Base-by-base conservation (phyloP, 2,329 filamentous ascomycete species). In the Hymenoscyphus fructigenus region DNA sequence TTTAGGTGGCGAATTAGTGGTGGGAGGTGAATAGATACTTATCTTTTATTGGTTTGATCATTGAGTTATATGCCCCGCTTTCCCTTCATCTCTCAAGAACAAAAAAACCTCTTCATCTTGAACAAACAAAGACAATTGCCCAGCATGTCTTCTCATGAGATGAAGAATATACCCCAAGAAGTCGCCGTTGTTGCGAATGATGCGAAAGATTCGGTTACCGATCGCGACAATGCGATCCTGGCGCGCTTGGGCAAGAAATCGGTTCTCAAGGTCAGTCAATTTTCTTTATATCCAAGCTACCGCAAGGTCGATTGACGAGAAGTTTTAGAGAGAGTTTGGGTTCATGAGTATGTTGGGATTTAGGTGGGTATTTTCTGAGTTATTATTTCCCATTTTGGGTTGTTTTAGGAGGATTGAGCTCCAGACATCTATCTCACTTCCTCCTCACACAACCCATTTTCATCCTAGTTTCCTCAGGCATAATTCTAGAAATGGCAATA, bases 261-360 rank as follows among this genome's bases (percentile, higher is more conserved):
- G 34, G 64, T 65, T n/a, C 57, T 65, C 32, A 65, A 62, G 60
- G 64, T 65, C 32, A 14, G 26, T 44, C 12, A 10, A 2, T 14
- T 14, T 32, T 36, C 20, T 10, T 1, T 44, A 28, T 20, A 44
- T 20, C 28, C n/a, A 5, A 50, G 26, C 57, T 47, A 29, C 47
- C 20, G 20, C 5, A 53, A 20, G 47, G 29, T 3, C 5, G 29
- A 5, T 32, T 32, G 5, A 36, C 14, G 10, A 36, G 14, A 36
- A 10, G 14, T 5, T 10, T 20, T 56, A 78, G 72, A 68, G 78
- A 57, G 78, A 76, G 65, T 81, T 80, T 66, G 73, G 75, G 4
- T 78, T 78, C 61, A 70, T 78, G 63, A 76, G 75, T 6, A 80
- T 78, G 14, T 71, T 80, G 23, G 78, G 77, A 5, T 81, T 81